Conservation (phyloP, 768 basidiomycete genomes). For the Rhizopogon salebrosus region DNA sequence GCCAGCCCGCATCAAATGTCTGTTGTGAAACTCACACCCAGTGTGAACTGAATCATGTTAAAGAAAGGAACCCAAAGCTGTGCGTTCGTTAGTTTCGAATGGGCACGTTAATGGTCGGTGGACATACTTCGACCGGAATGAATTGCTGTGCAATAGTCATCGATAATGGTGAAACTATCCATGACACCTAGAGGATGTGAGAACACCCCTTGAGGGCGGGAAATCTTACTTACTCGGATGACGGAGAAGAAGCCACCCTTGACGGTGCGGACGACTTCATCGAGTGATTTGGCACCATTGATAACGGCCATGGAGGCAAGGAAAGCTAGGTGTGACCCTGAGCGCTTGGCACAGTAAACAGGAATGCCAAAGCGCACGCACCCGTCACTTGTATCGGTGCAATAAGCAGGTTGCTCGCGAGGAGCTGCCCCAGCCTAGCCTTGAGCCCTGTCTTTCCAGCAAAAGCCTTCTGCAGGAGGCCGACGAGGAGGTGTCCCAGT, state of each 20-base stretch:
- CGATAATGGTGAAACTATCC: constrained; percentile 73
- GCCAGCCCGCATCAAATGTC: neutral
- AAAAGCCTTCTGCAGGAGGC: constrained; percentile 69
- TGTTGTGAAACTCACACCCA: constrained; percentile 51
- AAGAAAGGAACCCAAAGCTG: constrained; percentile 90
- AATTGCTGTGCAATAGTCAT: constrained; percentile 76
- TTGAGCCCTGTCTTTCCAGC: constrained; percentile 62
- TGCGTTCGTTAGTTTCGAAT: constrained; percentile 3
- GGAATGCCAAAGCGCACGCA: constrained; percentile 26
- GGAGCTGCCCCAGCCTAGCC: constrained; percentile 65
- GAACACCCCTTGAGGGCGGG: neutral
- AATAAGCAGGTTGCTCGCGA: constrained; percentile 71
- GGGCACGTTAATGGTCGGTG: neutral
- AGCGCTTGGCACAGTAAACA: neutral
- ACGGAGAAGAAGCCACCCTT: constrained; percentile 71
- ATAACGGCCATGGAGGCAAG: constrained; percentile 81
- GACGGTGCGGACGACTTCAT: constrained; percentile 62
- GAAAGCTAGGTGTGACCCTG: constrained; percentile 41
- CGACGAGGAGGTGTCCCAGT: constrained; percentile 68
- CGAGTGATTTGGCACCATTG: constrained; percentile 65
- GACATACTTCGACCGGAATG: constrained; percentile 65
- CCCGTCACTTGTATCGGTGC: constrained; percentile 71
- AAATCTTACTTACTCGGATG: constrained; percentile 47
- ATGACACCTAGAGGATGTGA: constrained; percentile 51
- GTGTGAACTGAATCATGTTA: constrained; percentile 67